Base-by-base conservation (phyloP, 352 stramenopile species). In the Pythium dissimile region DNA sequence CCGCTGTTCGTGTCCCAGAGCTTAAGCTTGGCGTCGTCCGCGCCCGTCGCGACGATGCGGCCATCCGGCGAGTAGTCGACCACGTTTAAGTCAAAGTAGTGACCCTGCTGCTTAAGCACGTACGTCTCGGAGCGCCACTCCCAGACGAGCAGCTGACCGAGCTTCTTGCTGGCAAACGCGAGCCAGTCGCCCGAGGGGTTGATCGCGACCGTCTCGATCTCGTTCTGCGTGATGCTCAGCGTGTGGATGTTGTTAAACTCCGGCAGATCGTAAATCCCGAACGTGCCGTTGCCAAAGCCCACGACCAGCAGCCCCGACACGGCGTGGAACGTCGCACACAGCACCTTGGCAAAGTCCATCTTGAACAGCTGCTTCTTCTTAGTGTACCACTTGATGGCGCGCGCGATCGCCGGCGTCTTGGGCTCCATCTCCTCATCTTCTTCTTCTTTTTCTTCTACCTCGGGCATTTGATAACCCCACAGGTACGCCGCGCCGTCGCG, bases 121-220 rank as follows among this genome's bases (percentile, higher is more conserved):
- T 99, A 99, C 20, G 96, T 99, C 84, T 99, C 98, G 0, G 92
- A 98, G 55, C 97, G 84, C 97, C 97, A 99, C 66, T 99, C 97
- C 97, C 97, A 99, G 30, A 99, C 97, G 16, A 99, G 79, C 24
- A 99, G 72, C 77, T 99, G 97, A n/a, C 98, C 96, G n/a, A 98
- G 93, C 48, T 96, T 94, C 34, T 95, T 90, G 53, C 92, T 99
- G 13, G 94, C 97, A 54, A 99, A 97, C 12, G 96, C 97, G 42
- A 99, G 77, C 97, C 98, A 99, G 57, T 99, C 97, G 11, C 97
- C 97, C 3, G 89, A 95, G 26, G 77, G 68, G 66, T 98, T 99
- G 26, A 99, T 94, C 21, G 92, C 85, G 20, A 98, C 96, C 1
- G 93, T 95, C 59, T 86, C 84, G 58, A 98, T 77, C 47, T 91